phyloP scores from a whole-genome alignment of 2,329 filamentous ascomycete genomes.

The Penicillium sp. region DNA sequence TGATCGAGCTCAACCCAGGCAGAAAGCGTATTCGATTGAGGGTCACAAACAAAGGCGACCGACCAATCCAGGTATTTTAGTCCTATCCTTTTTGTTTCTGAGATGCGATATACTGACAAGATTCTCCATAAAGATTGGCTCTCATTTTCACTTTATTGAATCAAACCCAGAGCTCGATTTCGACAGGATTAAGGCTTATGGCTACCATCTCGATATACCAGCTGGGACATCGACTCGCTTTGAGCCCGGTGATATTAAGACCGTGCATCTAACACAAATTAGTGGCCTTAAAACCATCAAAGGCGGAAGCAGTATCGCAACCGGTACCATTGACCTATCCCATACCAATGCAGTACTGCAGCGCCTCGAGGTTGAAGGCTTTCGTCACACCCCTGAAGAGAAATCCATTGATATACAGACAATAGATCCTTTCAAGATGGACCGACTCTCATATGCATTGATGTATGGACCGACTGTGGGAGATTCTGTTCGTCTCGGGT shows the following conservation, averaged over 20 bases:
- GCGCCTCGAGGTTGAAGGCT: conserved; percentile 65
- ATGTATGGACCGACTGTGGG: conserved; percentile 96
- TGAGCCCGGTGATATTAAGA: conserved; percentile 90
- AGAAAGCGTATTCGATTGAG: conserved; percentile 73
- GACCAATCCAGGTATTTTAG: conserved; percentile 86
- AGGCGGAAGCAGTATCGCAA: conserved; percentile 81
- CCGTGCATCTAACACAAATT: conserved; percentile 87
- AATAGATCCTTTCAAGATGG: conserved; percentile 59
- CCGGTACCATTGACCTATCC: conserved; percentile 70
- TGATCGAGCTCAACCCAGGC: conserved; percentile 70
- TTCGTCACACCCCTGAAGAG: no score
- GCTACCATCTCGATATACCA: conserved; percentile 84
- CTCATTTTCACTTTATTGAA: conserved; percentile 95
- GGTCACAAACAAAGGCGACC: conserved; percentile 84
- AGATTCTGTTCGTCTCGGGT: conserved; percentile 77
- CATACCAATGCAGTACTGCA: conserved; percentile 71
- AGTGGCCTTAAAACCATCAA: conserved; percentile 77
- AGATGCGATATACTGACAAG: no score
- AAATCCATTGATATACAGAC: conserved; percentile 75
- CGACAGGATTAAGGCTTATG: conserved; percentile 80
- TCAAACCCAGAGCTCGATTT: conserved; percentile 87
- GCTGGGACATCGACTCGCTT: conserved; percentile 92
- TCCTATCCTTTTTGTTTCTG: no score
- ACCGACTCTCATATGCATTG: conserved; percentile 71
- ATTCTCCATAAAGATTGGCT: conserved; percentile 72